Evolutionary conservation across 2,329 filamentous ascomycete genomes (phyloP).

Genomic region (Colletotrichum neosansevieriae): DNA sequence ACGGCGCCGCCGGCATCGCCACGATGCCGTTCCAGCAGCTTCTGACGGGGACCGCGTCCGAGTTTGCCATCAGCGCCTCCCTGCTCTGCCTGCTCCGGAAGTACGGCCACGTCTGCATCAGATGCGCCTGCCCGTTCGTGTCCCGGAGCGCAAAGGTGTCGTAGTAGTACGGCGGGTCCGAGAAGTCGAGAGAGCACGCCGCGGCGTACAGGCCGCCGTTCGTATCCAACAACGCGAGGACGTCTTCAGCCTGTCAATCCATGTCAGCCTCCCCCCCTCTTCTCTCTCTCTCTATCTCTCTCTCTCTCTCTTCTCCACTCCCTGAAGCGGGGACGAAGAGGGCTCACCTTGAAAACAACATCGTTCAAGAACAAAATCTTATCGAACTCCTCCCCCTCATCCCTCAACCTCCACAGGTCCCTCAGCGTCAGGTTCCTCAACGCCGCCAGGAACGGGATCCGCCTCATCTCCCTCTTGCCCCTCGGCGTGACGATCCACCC

Average conservation of each 20-base stretch:
- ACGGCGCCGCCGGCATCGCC: conserved; percentile 66
- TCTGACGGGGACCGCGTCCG: conserved; percentile 57
- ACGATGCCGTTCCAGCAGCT: conserved; percentile 63
- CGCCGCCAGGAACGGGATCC: conserved; percentile 76
- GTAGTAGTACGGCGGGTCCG: conserved; percentile 66
- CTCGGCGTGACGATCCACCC: conserved; percentile 75
- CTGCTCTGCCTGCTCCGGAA: conserved; percentile 65
- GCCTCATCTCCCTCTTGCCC: conserved; percentile 66
- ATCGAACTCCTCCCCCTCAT: conserved; percentile 65
- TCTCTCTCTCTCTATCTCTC: background rate
- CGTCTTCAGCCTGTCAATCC: conserved; percentile 61
- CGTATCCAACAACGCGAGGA: conserved; percentile 67
- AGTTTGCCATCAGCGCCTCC: conserved; percentile 62
- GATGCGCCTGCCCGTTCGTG: conserved; percentile 60
- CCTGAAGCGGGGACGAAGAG: background rate
- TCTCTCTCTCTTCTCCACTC: background rate
- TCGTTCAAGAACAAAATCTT: conserved; percentile 73
- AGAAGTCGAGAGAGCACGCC: conserved; percentile 72
- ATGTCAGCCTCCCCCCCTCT: background rate
- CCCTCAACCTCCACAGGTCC: conserved; percentile 65
- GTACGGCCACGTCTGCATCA: conserved; percentile 70
- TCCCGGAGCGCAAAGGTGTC: conserved; percentile 74
- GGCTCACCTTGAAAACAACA: conserved; percentile 68
- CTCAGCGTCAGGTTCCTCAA: conserved; percentile 74
- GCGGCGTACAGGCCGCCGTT: conserved; percentile 70